phyloP scores from a whole-genome alignment of 805 yeast species.

The Saccharomycopsis selenospora region DNA sequence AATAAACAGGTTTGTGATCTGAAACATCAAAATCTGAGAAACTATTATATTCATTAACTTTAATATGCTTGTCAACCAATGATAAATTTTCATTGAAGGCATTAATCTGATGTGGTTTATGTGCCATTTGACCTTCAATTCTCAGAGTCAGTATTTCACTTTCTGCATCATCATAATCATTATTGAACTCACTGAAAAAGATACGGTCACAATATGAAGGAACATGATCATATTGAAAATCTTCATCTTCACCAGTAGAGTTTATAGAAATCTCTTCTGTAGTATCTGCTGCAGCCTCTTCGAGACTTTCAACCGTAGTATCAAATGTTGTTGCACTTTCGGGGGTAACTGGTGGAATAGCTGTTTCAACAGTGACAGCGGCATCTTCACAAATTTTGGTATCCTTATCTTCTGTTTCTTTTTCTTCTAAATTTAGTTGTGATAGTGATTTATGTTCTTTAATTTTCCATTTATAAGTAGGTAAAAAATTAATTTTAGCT shows the following conservation, averaged over 20 bases:
- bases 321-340: background rate
- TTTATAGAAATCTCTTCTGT: conserved; percentile 12
- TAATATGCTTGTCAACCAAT: conserved; percentile 25
- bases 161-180: conserved; percentile 15
- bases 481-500: conserved; percentile 40
- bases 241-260: conserved; percentile 24
- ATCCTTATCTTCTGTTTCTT: background rate
- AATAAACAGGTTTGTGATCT: conserved; percentile 50
- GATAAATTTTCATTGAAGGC: conserved; percentile 24
- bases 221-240: conserved; percentile 32
- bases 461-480: conserved; percentile 42
- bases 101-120: too few species aligned
- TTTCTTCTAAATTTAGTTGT: background rate
- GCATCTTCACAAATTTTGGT: background rate
- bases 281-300: background rate
- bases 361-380: background rate
- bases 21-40: conserved; percentile 30
- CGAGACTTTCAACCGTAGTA: background rate
- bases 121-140: background rate
- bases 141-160: conserved; percentile 11
- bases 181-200: conserved; percentile 31
- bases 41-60: conserved; percentile 22
- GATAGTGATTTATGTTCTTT: background rate
- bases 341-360: background rate
- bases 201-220: conserved; percentile 60